Evolutionary conservation across 345 rosid species (phyloP).

Genomic region (Microcos paniculata): DNA sequence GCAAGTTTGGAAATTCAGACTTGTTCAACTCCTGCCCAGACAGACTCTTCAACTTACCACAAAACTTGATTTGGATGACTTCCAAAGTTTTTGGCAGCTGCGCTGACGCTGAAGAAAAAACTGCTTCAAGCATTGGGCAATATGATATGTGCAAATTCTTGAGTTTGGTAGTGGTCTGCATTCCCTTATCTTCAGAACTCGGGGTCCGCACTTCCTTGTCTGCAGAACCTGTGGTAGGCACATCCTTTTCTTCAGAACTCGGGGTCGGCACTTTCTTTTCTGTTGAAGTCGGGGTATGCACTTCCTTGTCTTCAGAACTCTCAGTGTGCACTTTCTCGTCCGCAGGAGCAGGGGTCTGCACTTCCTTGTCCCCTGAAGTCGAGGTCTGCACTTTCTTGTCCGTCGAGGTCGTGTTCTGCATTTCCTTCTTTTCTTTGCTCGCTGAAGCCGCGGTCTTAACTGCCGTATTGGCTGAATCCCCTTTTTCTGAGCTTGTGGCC

Average conservation of each 20-base stretch:
- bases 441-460: background rate
- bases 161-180: slow-evolving; percentile 25
- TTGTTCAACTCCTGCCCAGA: background rate
- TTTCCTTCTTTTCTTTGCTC: background rate
- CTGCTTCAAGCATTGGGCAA: slow-evolving; percentile 38
- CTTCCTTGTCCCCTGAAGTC: background rate
- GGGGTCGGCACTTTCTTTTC: background rate
- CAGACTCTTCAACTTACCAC: slow-evolving; percentile 40
- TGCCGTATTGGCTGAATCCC: background rate
- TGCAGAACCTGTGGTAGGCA: background rate
- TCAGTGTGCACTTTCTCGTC: too few species aligned
- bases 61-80: slow-evolving; percentile 34
- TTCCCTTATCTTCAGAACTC: background rate
- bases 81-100: slow-evolving; percentile 33
- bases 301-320: background rate
- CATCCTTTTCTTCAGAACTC: background rate
- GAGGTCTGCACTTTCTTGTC: background rate
- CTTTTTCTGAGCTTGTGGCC: too few species aligned
- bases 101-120: slow-evolving; percentile 24
- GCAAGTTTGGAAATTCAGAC: slow-evolving; percentile 19
- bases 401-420: background rate
- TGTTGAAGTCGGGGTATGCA: background rate
- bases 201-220: background rate
- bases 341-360: too few species aligned
- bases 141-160: slow-evolving; percentile 36